phyloP scores from a whole-genome alignment of 177 flowering plant genomes.

The Vitis hybrid region DNA sequence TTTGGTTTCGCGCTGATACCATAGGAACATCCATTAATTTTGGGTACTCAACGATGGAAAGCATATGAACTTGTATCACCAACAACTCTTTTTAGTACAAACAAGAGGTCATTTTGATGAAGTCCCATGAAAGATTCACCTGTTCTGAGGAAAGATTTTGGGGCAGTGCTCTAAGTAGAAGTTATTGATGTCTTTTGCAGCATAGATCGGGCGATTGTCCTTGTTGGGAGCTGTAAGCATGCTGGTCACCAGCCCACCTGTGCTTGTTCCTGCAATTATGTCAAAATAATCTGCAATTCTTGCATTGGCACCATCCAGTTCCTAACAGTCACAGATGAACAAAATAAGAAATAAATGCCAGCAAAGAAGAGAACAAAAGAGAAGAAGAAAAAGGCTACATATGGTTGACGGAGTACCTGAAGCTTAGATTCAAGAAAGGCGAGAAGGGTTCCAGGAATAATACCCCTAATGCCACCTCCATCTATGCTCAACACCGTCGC shows the following conservation, averaged over 20 bases:
- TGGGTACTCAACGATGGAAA: no score
- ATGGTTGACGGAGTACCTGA: conserved; percentile 14
- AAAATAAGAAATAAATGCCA: not conserved
- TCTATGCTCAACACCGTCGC: conserved; percentile 27
- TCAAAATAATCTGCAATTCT: no score
- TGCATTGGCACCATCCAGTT: conserved; percentile 26
- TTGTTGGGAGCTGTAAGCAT: conserved; percentile 29
- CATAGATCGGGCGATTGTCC: conserved; percentile 22
- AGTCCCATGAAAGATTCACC: conserved; percentile 5
- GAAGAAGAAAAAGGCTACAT: no score
- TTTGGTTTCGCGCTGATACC: no score
- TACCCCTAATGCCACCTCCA: conserved; percentile 31
- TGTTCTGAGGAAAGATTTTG: conserved; percentile 23
- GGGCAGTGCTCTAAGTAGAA: conserved; percentile 27
- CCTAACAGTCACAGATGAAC: conserved; percentile 9
- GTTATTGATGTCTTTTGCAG: conserved; percentile 23
- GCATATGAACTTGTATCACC: no score
- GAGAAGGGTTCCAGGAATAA: conserved; percentile 24
- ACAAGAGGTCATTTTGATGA: no score
- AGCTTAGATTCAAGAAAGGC: not conserved
- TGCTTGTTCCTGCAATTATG: no score
- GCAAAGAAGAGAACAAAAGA: not conserved
- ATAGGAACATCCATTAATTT: no score
- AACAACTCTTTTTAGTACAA: no score
- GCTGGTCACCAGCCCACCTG: conserved; percentile 14